These are phyloP conservation scores for Leucocoprinus birnbaumii DNA, from an alignment of 768 basidiomycete species.

Conservation along the genomic window DNA sequence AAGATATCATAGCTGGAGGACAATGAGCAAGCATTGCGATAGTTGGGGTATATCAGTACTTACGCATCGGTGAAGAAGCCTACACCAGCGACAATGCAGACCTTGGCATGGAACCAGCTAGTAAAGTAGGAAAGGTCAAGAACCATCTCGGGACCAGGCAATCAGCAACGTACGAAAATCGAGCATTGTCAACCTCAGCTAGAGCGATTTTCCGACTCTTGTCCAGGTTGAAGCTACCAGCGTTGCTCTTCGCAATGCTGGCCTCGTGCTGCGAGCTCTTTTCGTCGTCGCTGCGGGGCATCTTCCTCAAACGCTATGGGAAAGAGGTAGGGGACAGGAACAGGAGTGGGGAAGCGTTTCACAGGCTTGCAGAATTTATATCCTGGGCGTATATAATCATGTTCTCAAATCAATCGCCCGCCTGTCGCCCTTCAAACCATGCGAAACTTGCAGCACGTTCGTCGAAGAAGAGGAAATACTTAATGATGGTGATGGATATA, in stretches of 20 bases:
- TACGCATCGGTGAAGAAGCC: constrained; percentile 91
- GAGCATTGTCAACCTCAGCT: constrained; percentile 83
- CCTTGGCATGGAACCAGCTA: constrained; percentile 86
- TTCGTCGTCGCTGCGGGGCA: constrained; percentile 28
- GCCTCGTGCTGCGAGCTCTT: constrained; percentile 34
- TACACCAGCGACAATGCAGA: constrained; percentile 67
- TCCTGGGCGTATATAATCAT: background rate
- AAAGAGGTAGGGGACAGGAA: background rate
- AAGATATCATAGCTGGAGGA: constrained; percentile 73
- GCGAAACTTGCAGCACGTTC: constrained; percentile 1
- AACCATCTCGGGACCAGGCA: background rate
- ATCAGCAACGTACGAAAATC: constrained; percentile 48
- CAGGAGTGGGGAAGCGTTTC: background rate
- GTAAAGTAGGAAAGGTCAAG: constrained; percentile 4
- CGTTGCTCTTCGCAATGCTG: constrained; percentile 21
- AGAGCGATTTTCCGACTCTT: constrained; percentile 79
- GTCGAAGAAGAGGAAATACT: background rate
- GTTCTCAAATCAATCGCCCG: background rate
- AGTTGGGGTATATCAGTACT: constrained; percentile 22
- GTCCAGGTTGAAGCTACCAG: constrained; percentile 47
- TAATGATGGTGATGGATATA: background rate
- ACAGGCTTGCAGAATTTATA: background rate
- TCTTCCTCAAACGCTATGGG: constrained; percentile 3
- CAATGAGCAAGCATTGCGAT: background rate
- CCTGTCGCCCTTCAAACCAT: background rate